Evolutionary conservation across 345 rosid genomes (phyloP), one percentile per base, ranked within the genome.

Genomic region (Populus deltoides): DNA sequence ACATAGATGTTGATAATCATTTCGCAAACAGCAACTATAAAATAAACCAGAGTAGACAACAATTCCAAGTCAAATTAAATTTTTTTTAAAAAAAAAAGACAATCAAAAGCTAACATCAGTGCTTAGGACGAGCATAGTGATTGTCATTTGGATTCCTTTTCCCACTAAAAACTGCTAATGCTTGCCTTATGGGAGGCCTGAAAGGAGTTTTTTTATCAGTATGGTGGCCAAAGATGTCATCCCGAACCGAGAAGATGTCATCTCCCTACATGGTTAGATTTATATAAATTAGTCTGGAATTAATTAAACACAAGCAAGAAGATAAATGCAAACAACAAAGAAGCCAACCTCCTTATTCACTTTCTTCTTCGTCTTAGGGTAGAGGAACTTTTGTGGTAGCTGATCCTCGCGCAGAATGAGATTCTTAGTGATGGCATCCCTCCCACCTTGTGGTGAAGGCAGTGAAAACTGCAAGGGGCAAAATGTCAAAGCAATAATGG

Each of bases 131-230:
- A 77, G 94, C 90, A 85, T 83, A 92, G 77, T 96, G 98, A 83
- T 96, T 96, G 83, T 96, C 99, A 55, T 96, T 96, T 29, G 97
- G 99, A 84, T 96, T 96, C 83, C 97, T 90, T 87, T 83, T 92
- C 76, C 94, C 97, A 33, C 97, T 86, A 83, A 91, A 96, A 74
- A 89, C 90, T 10, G 91, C 94, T 66, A 96, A 72, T 76, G 98
- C 97, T 86, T 92, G 87, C 84, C 97, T 89, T 49, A 94, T 84
- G 0, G 97, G 97, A 74, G 98, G 98, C 84, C 83, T 97, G 62
- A 89, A 85, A 70, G 97, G 89, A 20, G 89, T 81, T 74, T 81
- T 90, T 77, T 81, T 89, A 76, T 89, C 93, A 17, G 82, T 81
- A 70, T 91, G 94, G 85, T 87, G 84, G 82, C 80, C 70, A 86